Base-by-base conservation (phyloP, 495 filamentous ascomycete species). In the Tuber magnatum region DNA sequence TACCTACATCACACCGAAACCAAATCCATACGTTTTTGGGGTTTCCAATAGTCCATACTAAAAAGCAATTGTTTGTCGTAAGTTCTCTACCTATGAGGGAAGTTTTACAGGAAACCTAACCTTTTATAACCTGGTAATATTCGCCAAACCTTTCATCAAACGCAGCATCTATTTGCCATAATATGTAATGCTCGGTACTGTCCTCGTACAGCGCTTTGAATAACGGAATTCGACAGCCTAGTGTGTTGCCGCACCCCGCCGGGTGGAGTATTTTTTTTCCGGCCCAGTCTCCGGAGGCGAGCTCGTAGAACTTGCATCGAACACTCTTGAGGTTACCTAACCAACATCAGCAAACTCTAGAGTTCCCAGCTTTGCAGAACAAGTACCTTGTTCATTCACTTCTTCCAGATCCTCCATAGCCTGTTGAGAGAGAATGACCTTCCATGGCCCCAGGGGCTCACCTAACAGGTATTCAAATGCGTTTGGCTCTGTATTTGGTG, bases 161-260 rank as follows among this genome's bases (percentile, higher is more conserved):
- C 0, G 80, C 85, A 3, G 83, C 61, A 75, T 83, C 83, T 14
- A 84, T 71, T 71, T 86, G 85, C 85, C 85, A 86, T 10, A 86
- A 69, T 38, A 86, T 84, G 20, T 28, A 68, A 16, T 71, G 69
- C n/a, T 68, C 69, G 18, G 69, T 77, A 6, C 41, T 70, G 39
- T 40, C 20, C 7, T 46, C 71, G 46, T 48, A 48, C 20, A 48
- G 20, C 4, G 46, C 46, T 48, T 48, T 48, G 22, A 48, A 48
- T 48, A 48, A 8, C 3, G 46, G 46, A 18, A 48, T 48, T 48
- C 5, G 20, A 24, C 24, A 48, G 46, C 46, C 20, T 20, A 22
- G 22, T 48, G 20, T 8, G 46, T 48, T 48, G 46, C 10, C 69
- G 24, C 56, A 61, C 38, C 61, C 69, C 1, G 70, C 69, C 24